Percentiles rank a stretch among this genome's conserved stretches.
Evolutionary conservation across 139 green algal species (phyloP).

Genomic region (Tetraselmis striata): DNA sequence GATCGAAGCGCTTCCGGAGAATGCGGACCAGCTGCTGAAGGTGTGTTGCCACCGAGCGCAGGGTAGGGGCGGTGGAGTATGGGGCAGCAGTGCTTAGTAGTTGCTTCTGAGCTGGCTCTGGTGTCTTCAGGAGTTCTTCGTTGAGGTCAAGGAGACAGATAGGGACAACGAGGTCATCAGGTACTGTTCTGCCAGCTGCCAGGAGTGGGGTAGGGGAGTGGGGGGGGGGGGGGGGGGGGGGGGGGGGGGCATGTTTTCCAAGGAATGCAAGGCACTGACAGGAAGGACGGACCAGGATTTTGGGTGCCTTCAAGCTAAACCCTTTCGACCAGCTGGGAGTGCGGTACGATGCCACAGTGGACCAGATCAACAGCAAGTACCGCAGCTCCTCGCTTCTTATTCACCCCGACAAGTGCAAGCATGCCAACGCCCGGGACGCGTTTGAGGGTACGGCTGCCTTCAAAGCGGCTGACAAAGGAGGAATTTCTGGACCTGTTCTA

Average conservation of each 20-base stretch:
- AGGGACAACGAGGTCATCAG: constrained; percentile 88
- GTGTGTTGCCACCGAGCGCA: background rate
- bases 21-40: constrained; percentile 7
- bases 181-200: no score
- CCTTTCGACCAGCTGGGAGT: constrained; percentile 90
- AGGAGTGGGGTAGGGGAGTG: no score
- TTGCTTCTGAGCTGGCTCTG: no score
- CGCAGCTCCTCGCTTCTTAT: constrained; percentile 75
- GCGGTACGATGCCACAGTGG: constrained; percentile 60
- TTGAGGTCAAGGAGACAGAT: constrained; percentile 81
- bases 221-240: no score
- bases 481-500: no score
- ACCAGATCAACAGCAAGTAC: constrained; percentile 83
- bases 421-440: constrained; percentile 51
- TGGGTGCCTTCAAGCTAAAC: constrained; percentile 94
- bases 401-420: constrained; percentile 74
- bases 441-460: constrained; percentile 68
- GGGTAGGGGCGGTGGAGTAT: no score
- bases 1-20: background rate
- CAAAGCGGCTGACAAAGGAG: no score
- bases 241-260: no score
- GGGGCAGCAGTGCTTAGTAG: no score
- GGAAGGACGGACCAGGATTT: no score
- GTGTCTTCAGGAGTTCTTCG: constrained; percentile 84
- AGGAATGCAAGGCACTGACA: background rate